Percentiles rank a stretch among this genome's conserved stretches.
These are phyloP conservation scores for Saturnispora dispora DNA, from an alignment of 805 yeast species.

Conservation along the genomic window DNA sequence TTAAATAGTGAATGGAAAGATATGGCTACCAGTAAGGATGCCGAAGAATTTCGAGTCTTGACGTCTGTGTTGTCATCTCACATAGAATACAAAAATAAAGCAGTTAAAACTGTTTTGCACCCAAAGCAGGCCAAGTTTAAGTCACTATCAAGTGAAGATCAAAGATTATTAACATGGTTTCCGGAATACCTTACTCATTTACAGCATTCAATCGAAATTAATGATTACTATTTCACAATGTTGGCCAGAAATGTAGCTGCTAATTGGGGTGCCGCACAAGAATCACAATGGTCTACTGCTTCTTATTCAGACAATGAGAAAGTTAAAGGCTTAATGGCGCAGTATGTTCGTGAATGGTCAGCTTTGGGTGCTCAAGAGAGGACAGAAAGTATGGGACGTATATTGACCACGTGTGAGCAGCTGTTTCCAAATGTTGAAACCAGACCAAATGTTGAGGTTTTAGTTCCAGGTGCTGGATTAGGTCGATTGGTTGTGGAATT, in stretches of 20 bases:
- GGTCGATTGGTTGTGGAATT: constrained; percentile 52
- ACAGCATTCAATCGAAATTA: constrained; percentile 35
- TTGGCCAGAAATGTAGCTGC: constrained; percentile 36
- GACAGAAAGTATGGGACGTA: constrained; percentile 28
- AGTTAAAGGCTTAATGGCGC: constrained; percentile 47
- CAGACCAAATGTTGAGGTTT: constrained; percentile 34
- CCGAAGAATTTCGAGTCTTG: constrained; percentile 25
- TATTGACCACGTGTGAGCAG: constrained; percentile 29
- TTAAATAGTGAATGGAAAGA: neutral
- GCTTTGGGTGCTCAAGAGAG: constrained; percentile 43
- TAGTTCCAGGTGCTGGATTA: constrained; percentile 59
- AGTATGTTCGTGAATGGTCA: constrained; percentile 56
- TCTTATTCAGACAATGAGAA: constrained; percentile 42
- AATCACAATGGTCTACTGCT: constrained; percentile 35
- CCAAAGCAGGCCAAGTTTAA: constrained; percentile 29
- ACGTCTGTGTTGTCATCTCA: constrained; percentile 27
- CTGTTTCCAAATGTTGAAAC: constrained; percentile 30
- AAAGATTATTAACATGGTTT: constrained; percentile 42
- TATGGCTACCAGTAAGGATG: constrained; percentile 10
- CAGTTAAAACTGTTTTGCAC: constrained; percentile 23
- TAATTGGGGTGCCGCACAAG: constrained; percentile 41
- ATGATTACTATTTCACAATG: constrained; percentile 34
- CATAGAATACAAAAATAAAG: constrained; percentile 28
- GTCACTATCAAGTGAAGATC: constrained; percentile 33
- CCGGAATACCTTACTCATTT: constrained; percentile 32